Percentiles rank a stretch among this genome's conserved stretches.
Evolutionary conservation across 257 asterid genomes (phyloP).

Genomic region (Catharanthus roseus): DNA sequence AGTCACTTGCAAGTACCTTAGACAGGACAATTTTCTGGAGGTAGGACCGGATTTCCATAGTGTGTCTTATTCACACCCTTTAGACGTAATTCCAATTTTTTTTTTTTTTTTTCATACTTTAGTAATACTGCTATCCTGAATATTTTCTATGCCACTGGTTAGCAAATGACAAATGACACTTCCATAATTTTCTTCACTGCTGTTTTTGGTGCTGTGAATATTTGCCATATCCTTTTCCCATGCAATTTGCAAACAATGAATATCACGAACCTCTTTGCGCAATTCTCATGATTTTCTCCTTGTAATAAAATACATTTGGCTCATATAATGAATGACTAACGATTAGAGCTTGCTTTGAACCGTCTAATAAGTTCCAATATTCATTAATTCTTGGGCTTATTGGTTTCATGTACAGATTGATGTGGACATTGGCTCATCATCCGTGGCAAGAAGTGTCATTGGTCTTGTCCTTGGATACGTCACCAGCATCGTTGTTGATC

Average conservation of each 20-base stretch:
- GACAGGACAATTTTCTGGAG: slow-evolving; percentile 98
- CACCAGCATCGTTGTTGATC: slow-evolving; percentile 89
- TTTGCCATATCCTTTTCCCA: too few species aligned
- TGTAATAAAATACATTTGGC: too few species aligned
- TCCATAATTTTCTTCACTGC: too few species aligned
- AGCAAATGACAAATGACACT: not conserved
- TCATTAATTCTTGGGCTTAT: too few species aligned
- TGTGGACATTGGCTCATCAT: slow-evolving; percentile 96
- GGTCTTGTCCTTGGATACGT: slow-evolving; percentile 93
- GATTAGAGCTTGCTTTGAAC: too few species aligned
- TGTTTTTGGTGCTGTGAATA: too few species aligned
- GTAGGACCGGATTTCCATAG: slow-evolving; percentile 32
- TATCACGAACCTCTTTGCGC: too few species aligned
- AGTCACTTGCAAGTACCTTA: slow-evolving; percentile 80
- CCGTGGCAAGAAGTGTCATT: slow-evolving; percentile 91
- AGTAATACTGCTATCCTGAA: not conserved
- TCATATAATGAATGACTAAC: too few species aligned
- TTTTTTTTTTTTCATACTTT: not conserved
- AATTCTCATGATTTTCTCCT: too few species aligned
- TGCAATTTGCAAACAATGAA: too few species aligned
- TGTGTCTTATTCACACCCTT: not conserved
- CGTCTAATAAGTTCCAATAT: too few species aligned
- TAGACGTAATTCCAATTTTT: not conserved
- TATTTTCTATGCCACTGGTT: not conserved
- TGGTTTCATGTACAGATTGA: slow-evolving; percentile 62